A percentile compares a stretch with the other conserved stretches of the same genome.
Conservation (phyloP, 169 alveolate species). For the Theileria parva region DNA sequence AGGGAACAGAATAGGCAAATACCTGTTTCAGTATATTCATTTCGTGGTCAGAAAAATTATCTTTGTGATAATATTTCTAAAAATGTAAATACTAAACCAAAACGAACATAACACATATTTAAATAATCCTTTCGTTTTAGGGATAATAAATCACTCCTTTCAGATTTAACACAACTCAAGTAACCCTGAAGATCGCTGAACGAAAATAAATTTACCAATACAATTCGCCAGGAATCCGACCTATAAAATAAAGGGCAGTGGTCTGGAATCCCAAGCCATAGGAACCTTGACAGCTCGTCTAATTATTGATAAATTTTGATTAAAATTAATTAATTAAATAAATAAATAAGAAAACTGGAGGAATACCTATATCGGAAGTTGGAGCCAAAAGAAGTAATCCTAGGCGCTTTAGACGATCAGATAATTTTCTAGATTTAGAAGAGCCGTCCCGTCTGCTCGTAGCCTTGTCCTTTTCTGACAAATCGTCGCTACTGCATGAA, state of each 20-base stretch:
- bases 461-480: constrained; percentile 17
- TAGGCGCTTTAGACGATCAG: constrained; percentile 48
- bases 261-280: constrained; percentile 83
- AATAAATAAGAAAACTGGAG: not conserved
- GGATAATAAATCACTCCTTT: constrained; percentile 66
- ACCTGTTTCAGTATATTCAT: constrained; percentile 67
- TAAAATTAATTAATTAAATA: not conserved
- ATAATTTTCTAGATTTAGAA: not conserved
- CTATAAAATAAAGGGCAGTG: constrained; percentile 77
- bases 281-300: constrained; percentile 66
- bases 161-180: constrained; percentile 76
- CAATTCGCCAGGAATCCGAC: constrained; percentile 83
- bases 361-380: constrained; percentile 37
- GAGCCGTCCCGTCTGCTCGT: constrained; percentile 7
- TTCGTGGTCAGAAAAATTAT: constrained; percentile 48
- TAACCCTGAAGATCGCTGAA: constrained; percentile 67
- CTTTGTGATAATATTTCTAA: constrained; percentile 43
- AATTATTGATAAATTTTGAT: not conserved
- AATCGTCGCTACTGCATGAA: constrained; percentile 19
- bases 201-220: constrained; percentile 39
- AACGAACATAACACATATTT: constrained; percentile 58
- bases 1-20: constrained; percentile 40
- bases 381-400: constrained; percentile 39
- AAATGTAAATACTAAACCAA: not conserved
- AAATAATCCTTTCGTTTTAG: constrained; percentile 76